Evolutionary conservation across 2,329 filamentous ascomycete genomes (phyloP).

Genomic region (Sclerotinia subarctica): DNA sequence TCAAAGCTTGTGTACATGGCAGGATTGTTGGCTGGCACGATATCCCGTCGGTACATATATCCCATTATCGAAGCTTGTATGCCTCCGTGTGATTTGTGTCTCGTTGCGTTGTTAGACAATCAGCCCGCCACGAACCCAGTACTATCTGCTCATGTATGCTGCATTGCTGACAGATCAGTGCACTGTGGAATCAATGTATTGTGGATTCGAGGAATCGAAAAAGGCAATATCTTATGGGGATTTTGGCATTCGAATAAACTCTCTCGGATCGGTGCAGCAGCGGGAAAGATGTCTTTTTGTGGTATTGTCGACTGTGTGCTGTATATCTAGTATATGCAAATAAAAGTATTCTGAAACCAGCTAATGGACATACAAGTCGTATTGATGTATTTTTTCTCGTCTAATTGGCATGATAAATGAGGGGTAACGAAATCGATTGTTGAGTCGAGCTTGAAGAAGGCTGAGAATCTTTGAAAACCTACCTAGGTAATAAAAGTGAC

Average conservation of each 20-base stretch:
- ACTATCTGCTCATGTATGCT: background rate
- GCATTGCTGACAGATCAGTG: background rate
- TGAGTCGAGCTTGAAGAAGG: background rate
- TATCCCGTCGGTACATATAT: background rate
- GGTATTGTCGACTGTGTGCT: background rate
- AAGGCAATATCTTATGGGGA: background rate
- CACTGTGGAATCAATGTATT: no score
- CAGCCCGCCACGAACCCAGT: background rate
- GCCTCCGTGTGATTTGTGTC: background rate
- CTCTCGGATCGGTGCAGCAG: background rate
- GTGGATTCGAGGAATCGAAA: background rate
- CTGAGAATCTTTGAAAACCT: background rate
- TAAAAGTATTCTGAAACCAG: no score
- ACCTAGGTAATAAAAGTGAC: background rate
- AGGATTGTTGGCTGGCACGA: background rate
- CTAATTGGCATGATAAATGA: background rate
- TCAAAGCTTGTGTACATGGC: background rate
- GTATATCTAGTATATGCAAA: background rate
- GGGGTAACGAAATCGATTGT: background rate
- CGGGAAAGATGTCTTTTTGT: background rate
- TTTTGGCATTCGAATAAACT: background rate
- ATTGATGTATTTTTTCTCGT: background rate
- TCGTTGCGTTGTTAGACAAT: background rate
- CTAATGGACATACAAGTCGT: background rate
- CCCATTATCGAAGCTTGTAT: background rate